Evolutionary conservation across 2,329 filamentous ascomycete genomes (phyloP).

Genomic region (Alternaria angustiovoidea): DNA sequence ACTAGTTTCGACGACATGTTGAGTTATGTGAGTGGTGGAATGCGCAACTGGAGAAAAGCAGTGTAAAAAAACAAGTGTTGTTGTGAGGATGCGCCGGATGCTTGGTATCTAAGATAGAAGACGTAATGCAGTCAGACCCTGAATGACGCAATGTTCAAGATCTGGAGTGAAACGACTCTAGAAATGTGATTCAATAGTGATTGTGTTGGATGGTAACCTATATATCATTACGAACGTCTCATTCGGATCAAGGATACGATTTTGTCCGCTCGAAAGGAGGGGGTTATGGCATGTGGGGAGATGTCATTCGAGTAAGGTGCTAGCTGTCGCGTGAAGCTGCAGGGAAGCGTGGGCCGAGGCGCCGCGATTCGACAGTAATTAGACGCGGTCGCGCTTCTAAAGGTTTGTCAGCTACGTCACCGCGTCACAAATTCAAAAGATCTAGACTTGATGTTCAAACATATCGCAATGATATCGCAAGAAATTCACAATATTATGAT

Average conservation of each 20-base stretch:
- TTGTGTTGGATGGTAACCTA: background rate
- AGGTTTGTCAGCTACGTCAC: conserved; percentile 22
- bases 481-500: background rate
- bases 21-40: conserved; percentile 2
- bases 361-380: conserved; percentile 6
- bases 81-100: conserved; percentile 5
- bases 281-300: conserved; percentile 10
- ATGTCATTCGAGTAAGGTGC: conserved; percentile 12
- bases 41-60: background rate
- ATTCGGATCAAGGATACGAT: conserved; percentile 14
- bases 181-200: conserved; percentile 6
- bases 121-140: conserved; percentile 30
- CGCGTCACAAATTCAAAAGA: conserved; percentile 10
- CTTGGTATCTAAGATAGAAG: conserved; percentile 22
- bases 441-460: conserved; percentile 20
- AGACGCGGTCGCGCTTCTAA: conserved; percentile 13
- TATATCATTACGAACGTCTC: conserved; percentile 12
- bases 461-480: background rate
- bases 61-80: background rate
- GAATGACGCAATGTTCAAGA: conserved; percentile 35
- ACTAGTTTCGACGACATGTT: conserved; percentile 52
- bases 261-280: background rate
- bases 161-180: conserved; percentile 7
- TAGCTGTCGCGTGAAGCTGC: conserved; percentile 15
- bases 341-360: conserved; percentile 19